A percentile compares a stretch with the other conserved stretches of the same genome.
Conservation (phyloP, 129 eudicot species). For the Centella asiatica region DNA sequence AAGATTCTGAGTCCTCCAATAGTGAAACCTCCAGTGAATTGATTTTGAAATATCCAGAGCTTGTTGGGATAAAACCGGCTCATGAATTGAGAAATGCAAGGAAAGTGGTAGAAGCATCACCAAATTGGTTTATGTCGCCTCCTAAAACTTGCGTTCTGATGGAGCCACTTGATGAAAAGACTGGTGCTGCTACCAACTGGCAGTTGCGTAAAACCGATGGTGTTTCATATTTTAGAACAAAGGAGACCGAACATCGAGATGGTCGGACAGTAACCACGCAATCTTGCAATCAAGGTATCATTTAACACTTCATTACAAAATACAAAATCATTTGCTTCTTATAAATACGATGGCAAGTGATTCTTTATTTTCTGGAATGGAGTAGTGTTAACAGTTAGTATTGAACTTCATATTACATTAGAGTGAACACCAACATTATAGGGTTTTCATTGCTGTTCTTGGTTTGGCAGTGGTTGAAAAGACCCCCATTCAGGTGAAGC, state of each 20-base stretch:
- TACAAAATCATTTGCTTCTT: too few relatives aligned
- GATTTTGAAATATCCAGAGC: constrained; percentile 48
- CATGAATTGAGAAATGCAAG: constrained; percentile 28
- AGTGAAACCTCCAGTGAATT: constrained; percentile 36
- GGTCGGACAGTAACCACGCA: constrained; percentile 13
- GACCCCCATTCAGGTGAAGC: constrained; percentile 70
- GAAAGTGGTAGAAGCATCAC: constrained; percentile 57
- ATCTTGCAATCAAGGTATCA: constrained; percentile 33
- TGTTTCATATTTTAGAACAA: constrained; percentile 17
- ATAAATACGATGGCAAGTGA: too few relatives aligned
- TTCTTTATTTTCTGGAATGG: too few relatives aligned
- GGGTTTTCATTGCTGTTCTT: constrained; percentile 13
- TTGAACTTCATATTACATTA: background rate
- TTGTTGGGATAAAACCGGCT: constrained; percentile 39
- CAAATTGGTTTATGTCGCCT: constrained; percentile 74
- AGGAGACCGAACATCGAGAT: constrained; percentile 11
- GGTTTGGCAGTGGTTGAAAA: constrained; percentile 27
- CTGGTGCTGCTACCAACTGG: constrained; percentile 7
- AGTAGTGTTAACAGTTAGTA: too few relatives aligned
- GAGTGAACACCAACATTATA: background rate
- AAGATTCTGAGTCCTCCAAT: constrained; percentile 48
- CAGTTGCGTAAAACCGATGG: constrained; percentile 11
- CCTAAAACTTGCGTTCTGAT: constrained; percentile 74
- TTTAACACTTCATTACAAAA: too few relatives aligned
- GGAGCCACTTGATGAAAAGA: constrained; percentile 61